Base-by-base conservation (phyloP, 768 basidiomycete species). In the Trametes gibbosa region DNA sequence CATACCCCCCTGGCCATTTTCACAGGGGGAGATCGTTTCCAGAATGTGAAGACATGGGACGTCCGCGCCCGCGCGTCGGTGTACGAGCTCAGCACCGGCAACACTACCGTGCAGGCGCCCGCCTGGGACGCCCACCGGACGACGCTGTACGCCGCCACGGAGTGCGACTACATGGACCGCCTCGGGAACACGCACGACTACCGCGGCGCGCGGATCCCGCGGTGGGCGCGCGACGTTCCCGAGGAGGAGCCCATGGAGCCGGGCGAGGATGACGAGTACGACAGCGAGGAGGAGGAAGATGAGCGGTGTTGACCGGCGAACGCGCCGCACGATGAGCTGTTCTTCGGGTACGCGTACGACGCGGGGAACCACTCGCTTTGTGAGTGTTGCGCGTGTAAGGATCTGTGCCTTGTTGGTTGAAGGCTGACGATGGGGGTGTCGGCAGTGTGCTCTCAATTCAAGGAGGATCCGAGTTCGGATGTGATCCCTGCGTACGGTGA, bases 41-140 rank as follows among this genome's bases (percentile, higher is more conserved):
- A 79, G 53, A 50, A 65, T 4, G 71, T 79, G 62, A 72, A 71
- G 29, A 17, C 76, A 13, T 79, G 77, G 77, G 77, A 80, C 50
- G 41, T 77, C 14, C 75, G 77, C 34, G 72, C 73, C 0, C 66
- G 61, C 8, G 58, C 56, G 9, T 27, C 64, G 1, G 66, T 77
- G 0, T 79, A 78, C 61, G 77, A 79, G 48, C 68, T 79, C 12
- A 66, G 74, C 1, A 77, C 77, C 1, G 78, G 78, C 8, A 80
- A 79, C 58, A 79, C 77, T 53, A 23, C 45, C 3, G 77, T 79
- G 1, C 42, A 35, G 1, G 54, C 60, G 10, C 57, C 79, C 55
- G 65, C 66, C 1, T 78, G 75, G 77, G 73, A 52, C 40, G 19
- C 45, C n/a, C n/a, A 12, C n/a, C 49, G 42, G 23, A 68, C 68